Evolutionary conservation across 2,329 filamentous ascomycete genomes (phyloP), one percentile per base, ranked within the genome.

Genomic region (Hortaea werneckii): DNA sequence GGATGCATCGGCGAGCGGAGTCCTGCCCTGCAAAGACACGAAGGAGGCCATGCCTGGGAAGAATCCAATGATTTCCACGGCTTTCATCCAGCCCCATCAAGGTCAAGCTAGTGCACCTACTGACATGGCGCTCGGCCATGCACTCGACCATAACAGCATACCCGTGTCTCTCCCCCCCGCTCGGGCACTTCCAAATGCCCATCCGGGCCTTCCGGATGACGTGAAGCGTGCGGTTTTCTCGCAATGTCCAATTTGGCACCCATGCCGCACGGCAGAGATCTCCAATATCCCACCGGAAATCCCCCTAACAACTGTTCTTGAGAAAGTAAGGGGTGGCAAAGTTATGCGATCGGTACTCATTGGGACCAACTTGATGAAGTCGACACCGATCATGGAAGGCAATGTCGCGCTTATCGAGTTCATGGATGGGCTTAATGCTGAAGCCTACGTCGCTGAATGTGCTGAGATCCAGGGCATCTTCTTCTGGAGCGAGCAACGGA

Each of bases 391-490:
- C 8, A 52, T 55, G 30, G 11, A 20, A 4, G 54, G 48, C 10
- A 56, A 58, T 45, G 39, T 44, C 2, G 52, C 45, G 8, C 43
- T 53, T 11, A 29, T 61, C 7, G 51, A 45, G 12, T 61, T 60
- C 41, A 13, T 53, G 5, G 30, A 40, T 40, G 50, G 51, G 20
- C 13, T 35, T 7, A 40, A 41, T 11, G 56, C 58, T 1, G 7
- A 28, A 8, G 13, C 27, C 5, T 59, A 50, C 47, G 45, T 50
- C 40, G 32, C 46, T 2, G 12, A 30, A 29, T 49, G 45, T 20
- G 7, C 13, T 8, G 32, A 42, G 27, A 30, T 50, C 20, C 32
- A 20, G 12, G 9, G 13, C 9, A 43, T 50, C 42, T 42, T 37
- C 42, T 48, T 46, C 39, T 40, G 37, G 38, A 40, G 37, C 30